These are phyloP conservation scores for Mycena belliarum DNA, from an alignment of 768 basidiomycete species.

Conservation along the genomic window DNA sequence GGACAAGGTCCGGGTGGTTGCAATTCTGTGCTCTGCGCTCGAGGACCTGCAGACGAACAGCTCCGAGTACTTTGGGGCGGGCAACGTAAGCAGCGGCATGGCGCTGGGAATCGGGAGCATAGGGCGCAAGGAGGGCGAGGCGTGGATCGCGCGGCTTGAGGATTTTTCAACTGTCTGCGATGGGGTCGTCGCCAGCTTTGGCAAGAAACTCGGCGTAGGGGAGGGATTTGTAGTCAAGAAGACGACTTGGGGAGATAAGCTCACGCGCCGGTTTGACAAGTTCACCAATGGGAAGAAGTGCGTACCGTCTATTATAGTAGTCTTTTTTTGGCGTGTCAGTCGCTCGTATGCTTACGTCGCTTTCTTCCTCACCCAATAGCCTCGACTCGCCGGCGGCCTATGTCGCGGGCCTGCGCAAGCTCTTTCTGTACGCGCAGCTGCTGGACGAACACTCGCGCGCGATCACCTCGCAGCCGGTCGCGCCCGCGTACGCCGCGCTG, in stretches of 20 bases:
- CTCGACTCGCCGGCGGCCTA: conserved; percentile 88
- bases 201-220: conserved; percentile 86
- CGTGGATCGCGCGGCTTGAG: conserved; percentile 76
- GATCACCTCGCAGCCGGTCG: conserved; percentile 59
- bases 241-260: conserved; percentile 73
- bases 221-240: conserved; percentile 87
- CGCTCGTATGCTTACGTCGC: conserved; percentile 19
- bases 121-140: conserved; percentile 75
- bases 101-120: conserved; percentile 76
- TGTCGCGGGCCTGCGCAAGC: conserved; percentile 69
- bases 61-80: conserved; percentile 74
- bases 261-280: conserved; percentile 77
- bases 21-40: conserved; percentile 74
- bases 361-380: conserved; percentile 38
- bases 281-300: conserved; percentile 90
- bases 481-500: conserved; percentile 74
- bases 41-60: conserved; percentile 77
- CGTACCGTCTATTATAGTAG: conserved; percentile 32
- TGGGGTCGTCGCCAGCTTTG: conserved; percentile 76
- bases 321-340: conserved; percentile 5
- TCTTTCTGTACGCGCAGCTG: conserved; percentile 76
- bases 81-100: conserved; percentile 74
- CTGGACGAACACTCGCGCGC: conserved; percentile 87
- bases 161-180: conserved; percentile 81
- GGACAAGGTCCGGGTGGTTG: conserved; percentile 86